Evolutionary conservation across 163 green algal species (phyloP), one percentile per base, ranked within the genome.

Genomic region (Coccomyxa subellipsoidea): DNA sequence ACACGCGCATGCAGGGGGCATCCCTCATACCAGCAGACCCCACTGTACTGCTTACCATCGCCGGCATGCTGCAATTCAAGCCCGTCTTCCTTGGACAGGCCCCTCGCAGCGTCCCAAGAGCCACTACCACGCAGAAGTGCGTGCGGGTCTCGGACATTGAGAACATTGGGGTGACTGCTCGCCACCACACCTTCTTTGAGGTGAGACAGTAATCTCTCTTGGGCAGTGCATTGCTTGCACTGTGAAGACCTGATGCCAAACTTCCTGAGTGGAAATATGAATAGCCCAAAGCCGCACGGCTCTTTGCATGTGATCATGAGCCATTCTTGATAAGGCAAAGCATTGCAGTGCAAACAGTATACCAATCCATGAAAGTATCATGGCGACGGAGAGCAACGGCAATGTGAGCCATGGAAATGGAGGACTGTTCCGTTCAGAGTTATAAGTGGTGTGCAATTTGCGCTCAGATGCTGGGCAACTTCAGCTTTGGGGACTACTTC

Each of bases 61-160:
- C 95, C n/a, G 95, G 95, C 82, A 99, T 99, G 95, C 92, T 98
- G 34, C 95, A 97, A 83, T 99, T 99, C 92, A 99, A 99, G 84
- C 92, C 94, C 35, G 90, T 99, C 15, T 99, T 99, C 89, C 90
- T 99, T 75, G 95, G 95, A 10, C 88, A 95, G 91, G 87, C 87
- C 3, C 80, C 87, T 0, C 87, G 89, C 71, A 84, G 90, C 81
- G 85, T 92, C 38, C 81, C 90, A 10, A 84, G 92, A 31, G 95
- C 93, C 54, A 98, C 95, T 31, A 98, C 95, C 40, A 94, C 93
- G 3, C 95, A 99, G 84, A 98, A 98, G 88, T 99, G 96, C 88
- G 91, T 99, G 54, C 92, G 96, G 80, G 98, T 95, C 54, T 98
- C 98, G 84, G 96, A 99, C 87, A 94, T 99, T 75, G 95, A 97